Percentiles rank a stretch among this genome's conserved stretches.
phyloP scores from a whole-genome alignment of 768 basidiomycete genomes.

The Solioccasus polychromus region DNA sequence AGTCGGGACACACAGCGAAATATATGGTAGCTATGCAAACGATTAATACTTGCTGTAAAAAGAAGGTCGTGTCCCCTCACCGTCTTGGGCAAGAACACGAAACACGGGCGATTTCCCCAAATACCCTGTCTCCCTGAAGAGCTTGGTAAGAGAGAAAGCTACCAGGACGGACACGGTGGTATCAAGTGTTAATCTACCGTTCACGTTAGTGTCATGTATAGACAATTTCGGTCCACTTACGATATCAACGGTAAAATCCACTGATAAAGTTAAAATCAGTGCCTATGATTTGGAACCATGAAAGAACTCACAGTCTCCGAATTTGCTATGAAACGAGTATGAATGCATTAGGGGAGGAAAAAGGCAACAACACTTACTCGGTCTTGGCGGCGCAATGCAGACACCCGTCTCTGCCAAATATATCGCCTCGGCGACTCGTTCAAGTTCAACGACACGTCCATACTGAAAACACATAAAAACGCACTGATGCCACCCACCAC shows the following conservation, averaged over 20 bases:
- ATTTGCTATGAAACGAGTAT: no score
- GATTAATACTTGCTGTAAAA: not conserved
- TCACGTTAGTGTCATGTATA: not conserved
- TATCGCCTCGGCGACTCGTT: not conserved
- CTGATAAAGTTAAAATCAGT: not conserved
- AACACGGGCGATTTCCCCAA: conserved; percentile 1
- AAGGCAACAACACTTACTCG: not conserved
- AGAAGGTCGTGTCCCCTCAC: conserved; percentile 6
- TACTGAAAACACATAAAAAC: not conserved
- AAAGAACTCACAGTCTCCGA: not conserved
- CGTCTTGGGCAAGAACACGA: conserved; percentile 3
- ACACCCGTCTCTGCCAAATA: not conserved
- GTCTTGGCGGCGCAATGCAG: not conserved
- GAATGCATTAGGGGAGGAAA: not conserved
- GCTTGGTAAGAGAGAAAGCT: not conserved
- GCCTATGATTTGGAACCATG: no score
- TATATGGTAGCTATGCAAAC: not conserved
- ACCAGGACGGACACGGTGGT: not conserved
- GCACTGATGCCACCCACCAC: not conserved
- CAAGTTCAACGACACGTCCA: not conserved
- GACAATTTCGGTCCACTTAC: not conserved
- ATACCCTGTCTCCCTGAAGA: not conserved
- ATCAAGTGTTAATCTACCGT: conserved; percentile 1
- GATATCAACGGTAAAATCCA: not conserved
- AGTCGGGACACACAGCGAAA: not conserved